Evolutionary conservation across 2,329 filamentous ascomycete species (phyloP).

Genomic region (Fusarium drepaniforme): DNA sequence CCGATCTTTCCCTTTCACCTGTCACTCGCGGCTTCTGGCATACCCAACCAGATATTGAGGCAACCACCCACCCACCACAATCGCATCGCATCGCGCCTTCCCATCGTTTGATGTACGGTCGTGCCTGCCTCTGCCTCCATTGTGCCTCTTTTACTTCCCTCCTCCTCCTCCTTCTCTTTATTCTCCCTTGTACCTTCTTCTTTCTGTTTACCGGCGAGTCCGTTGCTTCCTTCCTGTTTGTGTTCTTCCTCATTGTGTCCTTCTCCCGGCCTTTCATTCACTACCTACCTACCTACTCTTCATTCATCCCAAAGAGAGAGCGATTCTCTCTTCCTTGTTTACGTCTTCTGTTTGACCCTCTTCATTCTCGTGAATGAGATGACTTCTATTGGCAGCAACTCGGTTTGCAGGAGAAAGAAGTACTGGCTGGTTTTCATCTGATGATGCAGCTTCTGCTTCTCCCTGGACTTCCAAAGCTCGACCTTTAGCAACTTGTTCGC

Average conservation of each 20-base stretch:
- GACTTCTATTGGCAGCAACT: conserved; percentile 1
- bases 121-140: background rate
- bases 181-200: conserved; percentile 2
- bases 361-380: conserved; percentile 15
- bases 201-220: background rate
- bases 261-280: conserved; percentile 8
- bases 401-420: conserved; percentile 7
- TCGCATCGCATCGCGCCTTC: conserved; percentile 3
- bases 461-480: conserved; percentile 7
- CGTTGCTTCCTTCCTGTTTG: conserved; percentile 8
- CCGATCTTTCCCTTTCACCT: conserved; percentile 8
- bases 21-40: conserved; percentile 29
- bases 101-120: conserved; percentile 3
- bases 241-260: background rate
- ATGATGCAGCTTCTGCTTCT: conserved; percentile 6
- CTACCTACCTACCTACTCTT: background rate
- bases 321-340: conserved; percentile 19
- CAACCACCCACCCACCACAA: conserved; percentile 21
- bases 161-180: conserved; percentile 6
- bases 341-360: conserved; percentile 20
- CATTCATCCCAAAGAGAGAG: conserved; percentile 19
- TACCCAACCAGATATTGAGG: conserved; percentile 26
- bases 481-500: conserved; percentile 3
- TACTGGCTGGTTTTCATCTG: background rate
- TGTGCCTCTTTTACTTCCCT: background rate